phyloP scores from a whole-genome alignment of 1,284 basidiomycete genomes.

The Moesziomyces globuligerus region DNA sequence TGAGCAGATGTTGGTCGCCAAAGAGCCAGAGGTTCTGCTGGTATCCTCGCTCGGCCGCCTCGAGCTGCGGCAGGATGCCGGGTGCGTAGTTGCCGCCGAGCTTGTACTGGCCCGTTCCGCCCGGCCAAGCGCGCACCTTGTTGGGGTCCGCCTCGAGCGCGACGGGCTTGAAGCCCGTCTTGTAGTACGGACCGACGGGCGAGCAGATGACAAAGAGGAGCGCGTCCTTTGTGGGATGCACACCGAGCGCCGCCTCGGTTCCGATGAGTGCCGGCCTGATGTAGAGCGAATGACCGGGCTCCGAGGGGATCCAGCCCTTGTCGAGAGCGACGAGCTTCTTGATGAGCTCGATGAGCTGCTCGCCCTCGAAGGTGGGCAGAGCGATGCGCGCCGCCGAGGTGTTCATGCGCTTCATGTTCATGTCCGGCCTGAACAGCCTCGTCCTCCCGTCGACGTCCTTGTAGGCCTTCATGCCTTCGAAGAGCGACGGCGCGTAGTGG shows the following conservation, averaged over 20 bases:
- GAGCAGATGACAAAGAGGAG: constrained; percentile 93
- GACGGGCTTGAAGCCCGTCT: constrained; percentile 94
- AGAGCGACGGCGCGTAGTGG: constrained; percentile 88
- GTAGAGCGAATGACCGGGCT: constrained; percentile 90
- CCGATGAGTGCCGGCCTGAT: constrained; percentile 87
- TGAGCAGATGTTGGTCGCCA: constrained; percentile 67
- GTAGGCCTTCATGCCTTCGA: constrained; percentile 98
- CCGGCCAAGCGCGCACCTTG: constrained; percentile 72
- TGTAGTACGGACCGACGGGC: constrained; percentile 87
- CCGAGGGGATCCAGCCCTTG: constrained; percentile 89
- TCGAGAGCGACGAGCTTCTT: constrained; percentile 88
- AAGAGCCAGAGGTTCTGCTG: constrained; percentile 95
- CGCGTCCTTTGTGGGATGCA: constrained; percentile 86
- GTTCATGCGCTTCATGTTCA: constrained; percentile 88
- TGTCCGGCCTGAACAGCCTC: constrained; percentile 92
- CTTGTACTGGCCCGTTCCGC: constrained; percentile 65
- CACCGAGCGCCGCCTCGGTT: constrained; percentile 86
- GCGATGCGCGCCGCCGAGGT: constrained; percentile 76
- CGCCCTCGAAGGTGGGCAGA: constrained; percentile 83
- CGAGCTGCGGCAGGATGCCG: constrained; percentile 75
- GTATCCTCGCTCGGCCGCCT: constrained; percentile 85
- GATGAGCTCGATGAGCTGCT: constrained; percentile 82
- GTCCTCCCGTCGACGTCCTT: constrained; percentile 80
- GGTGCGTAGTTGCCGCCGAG: constrained; percentile 66
- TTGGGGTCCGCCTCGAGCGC: constrained; percentile 90